These are phyloP conservation scores for Entomortierella lignicola DNA, from an alignment of 192 early-diverging fungal genomes.

Conservation along the genomic window DNA sequence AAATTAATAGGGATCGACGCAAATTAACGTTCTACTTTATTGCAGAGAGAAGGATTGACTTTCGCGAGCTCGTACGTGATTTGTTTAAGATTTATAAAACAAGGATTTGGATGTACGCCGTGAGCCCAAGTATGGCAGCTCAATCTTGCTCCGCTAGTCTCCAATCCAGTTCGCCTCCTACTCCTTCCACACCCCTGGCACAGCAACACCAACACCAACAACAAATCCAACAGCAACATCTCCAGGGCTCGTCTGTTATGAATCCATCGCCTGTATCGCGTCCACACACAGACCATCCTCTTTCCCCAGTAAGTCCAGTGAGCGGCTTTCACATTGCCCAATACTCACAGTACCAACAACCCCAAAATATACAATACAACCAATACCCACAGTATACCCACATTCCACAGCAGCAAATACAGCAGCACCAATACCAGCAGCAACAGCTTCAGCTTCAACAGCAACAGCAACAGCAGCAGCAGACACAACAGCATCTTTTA, in stretches of 20 bases:
- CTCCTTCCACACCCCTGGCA: not conserved
- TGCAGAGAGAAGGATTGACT: slow-evolving; percentile 93
- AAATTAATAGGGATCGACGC: slow-evolving; percentile 79
- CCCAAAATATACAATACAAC: not conserved
- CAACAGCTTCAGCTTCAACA: slow-evolving; percentile 1
- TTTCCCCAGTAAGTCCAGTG: slow-evolving; percentile 5
- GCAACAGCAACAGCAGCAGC: not conserved
- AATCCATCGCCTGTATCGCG: not conserved
- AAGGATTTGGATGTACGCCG: slow-evolving; percentile 92
- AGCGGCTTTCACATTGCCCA: slow-evolving; percentile 6
- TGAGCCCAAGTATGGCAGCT: slow-evolving; percentile 36
- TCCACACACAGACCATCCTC: not conserved
- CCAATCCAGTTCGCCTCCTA: slow-evolving; percentile 20
- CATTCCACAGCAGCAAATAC: slow-evolving; percentile 2
- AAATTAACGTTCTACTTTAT: slow-evolving; percentile 98
- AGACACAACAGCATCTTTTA: slow-evolving; percentile 2
- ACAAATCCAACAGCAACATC: slow-evolving; percentile 5
- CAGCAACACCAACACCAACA: slow-evolving; percentile 14
- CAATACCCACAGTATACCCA: slow-evolving; percentile 29
- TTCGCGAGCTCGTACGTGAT: slow-evolving; percentile 94
- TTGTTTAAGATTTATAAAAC: slow-evolving; percentile 98
- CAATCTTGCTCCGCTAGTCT: not conserved
- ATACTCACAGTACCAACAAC: slow-evolving; percentile 12
- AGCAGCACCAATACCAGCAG: slow-evolving; percentile 18
- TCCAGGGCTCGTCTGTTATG: not conserved